Base-by-base conservation (phyloP, 2,329 filamentous ascomycete genomes). In the Dactylellina haptotyla region DNA sequence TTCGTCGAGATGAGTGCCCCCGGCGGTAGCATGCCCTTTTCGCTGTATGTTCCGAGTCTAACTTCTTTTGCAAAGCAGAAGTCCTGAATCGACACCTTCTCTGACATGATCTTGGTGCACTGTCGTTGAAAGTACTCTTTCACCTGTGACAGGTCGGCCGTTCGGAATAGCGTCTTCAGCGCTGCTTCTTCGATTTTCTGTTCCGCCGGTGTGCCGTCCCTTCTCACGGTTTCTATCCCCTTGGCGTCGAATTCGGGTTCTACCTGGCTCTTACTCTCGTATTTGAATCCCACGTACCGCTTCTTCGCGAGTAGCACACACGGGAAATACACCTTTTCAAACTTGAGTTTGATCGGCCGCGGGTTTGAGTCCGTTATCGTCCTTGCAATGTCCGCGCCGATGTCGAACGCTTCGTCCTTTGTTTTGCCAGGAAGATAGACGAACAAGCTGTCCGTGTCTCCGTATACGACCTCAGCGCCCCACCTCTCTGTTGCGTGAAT, bases 241-340 rank as follows among this genome's bases (percentile, higher is more conserved):
- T 99, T 99, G 66, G 95, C 96, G 80, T 99, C 96, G 76, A 98
- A 98, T 0, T 96, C 91, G 0, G 95, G 94, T 76, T 89, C 87
- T 6, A 80, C 83, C 79, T 99, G 95, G 14, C 86, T 84, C 37
- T 86, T 87, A 76, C 85, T 87, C 79, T 99, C 95, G 82, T 96
- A 99, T 80, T 97, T 97, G 84, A 97, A 97, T 4, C 96, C 96
- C 2, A 98, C 96, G 78, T 99, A 99, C 63, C 95, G 90, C 80
- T 99, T 99, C 83, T 99, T 99, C 16, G 96, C 93, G 0, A 99
- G 85, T 3, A 99, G 85, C 0, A 98, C 88, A 79, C 94, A 98
- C 0, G 96, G 95, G 75, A 96, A 91, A 81, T 99, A 99, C 1
- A 99, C 94, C 78, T 99, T 99, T 80, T 99, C 95, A 77, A 99